Base-by-base conservation (phyloP, 2,329 filamentous ascomycete genomes). In the Cladosporium sphaerospermum region DNA sequence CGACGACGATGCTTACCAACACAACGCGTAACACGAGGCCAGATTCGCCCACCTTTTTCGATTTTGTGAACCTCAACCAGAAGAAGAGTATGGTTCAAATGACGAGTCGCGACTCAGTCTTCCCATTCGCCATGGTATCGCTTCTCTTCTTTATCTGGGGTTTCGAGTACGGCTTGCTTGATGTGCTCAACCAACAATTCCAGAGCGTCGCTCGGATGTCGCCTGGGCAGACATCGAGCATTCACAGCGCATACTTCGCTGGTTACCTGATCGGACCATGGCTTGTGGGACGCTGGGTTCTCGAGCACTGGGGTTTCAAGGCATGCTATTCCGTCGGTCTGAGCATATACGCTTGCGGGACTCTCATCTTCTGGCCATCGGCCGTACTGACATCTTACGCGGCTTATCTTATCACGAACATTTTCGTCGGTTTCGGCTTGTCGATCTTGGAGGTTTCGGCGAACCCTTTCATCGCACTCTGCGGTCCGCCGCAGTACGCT, bases 101-200 rank as follows among this genome's bases (percentile, higher is more conserved):
- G 53, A 82, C 79, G 1, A 76, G 76, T 1, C 66, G 71, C 9
- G 85, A 90, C 57, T 87, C 85, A 0, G 72, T 87, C 59, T 86
- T 83, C 58, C 88, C 89, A 58, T 84, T 87, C 62, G 77, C 80
- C 13, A 75, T 89, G 57, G 89, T 95, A 18, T 88, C 87, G 1
- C 79, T 91, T 6, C 74, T 96, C 0, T 95, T 96, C 71, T 83
- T 95, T 58, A 74, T 96, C 2, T 95, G 89, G 90, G 91, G 91
- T 0, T 86, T 96, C 54, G 90, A 89, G 0, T 96, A 96, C 61
- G 91, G 91, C 0, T 78, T 96, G 2, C 75, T 96, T 5, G 89
- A 93, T 62, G 86, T 85, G 0, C 78, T 96, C 28, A 95, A 95
- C 66, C 78, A 78, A 16, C 82, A 82, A 19, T 84, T 89, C 49